These are phyloP conservation scores for Apodospora peruviana DNA, from an alignment of 495 filamentous ascomycete genomes.

Conservation along the genomic window DNA sequence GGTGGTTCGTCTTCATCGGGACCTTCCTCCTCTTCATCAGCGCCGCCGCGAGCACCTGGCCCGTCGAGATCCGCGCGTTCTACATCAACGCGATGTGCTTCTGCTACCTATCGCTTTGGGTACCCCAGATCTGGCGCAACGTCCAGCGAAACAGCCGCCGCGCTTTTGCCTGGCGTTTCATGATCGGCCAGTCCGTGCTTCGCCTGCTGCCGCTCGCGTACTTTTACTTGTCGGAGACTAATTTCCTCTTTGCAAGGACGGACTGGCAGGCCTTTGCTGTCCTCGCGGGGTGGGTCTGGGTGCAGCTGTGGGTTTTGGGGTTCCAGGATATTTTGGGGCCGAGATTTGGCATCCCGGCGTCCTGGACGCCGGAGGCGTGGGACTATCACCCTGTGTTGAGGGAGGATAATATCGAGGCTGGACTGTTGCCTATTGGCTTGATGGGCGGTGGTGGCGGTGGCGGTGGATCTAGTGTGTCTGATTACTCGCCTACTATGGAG, in stretches of 20 bases:
- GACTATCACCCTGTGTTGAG: conserved; percentile 90
- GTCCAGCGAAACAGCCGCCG: conserved; percentile 85
- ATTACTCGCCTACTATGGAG: conserved; percentile 23
- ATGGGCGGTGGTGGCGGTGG: conserved; percentile 21
- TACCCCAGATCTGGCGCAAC: conserved; percentile 87
- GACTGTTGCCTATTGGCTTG: conserved; percentile 70
- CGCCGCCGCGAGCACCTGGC: conserved; percentile 70
- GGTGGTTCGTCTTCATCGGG: conserved; percentile 70
- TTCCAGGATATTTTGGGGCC: conserved; percentile 85
- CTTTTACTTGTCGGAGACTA: conserved; percentile 66
- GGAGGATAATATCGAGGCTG: conserved; percentile 76
- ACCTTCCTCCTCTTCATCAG: conserved; percentile 67
- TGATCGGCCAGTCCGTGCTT: conserved; percentile 74
- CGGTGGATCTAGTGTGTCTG: conserved; percentile 21
- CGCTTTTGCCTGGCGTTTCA: conserved; percentile 80
- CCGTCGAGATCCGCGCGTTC: conserved; percentile 56
- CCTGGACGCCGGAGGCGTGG: conserved; percentile 78
- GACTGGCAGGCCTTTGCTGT: conserved; percentile 57
- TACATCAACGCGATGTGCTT: conserved; percentile 67
- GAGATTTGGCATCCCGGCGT: conserved; percentile 55
- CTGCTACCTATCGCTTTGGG: conserved; percentile 82
- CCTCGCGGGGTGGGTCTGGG: conserved; percentile 80
- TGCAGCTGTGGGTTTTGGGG: conserved; percentile 73
- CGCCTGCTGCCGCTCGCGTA: conserved; percentile 75
- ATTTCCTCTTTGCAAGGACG: conserved; percentile 72